A percentile compares a stretch with the other conserved stretches of the same genome.
These are phyloP conservation scores for Helminthosporium solani DNA, from an alignment of 2,329 filamentous ascomycete genomes.

Conservation along the genomic window DNA sequence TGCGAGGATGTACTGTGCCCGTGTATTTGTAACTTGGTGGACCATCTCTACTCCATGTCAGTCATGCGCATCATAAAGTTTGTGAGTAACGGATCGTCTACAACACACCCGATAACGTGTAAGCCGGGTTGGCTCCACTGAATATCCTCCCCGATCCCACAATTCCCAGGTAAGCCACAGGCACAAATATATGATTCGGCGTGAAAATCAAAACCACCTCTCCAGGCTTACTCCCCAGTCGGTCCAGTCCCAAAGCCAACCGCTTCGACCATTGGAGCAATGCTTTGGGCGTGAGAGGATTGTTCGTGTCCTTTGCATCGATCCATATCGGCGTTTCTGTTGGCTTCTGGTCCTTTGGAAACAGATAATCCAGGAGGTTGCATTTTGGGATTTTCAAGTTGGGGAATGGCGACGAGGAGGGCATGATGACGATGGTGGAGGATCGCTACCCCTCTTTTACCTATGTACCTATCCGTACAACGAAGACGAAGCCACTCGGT, in stretches of 20 bases:
- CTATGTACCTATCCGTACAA: too few species aligned
- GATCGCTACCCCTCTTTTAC: too few species aligned
- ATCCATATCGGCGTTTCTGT: slow-evolving; percentile 54
- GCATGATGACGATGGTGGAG: slow-evolving; percentile 44
- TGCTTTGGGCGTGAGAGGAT: slow-evolving; percentile 49
- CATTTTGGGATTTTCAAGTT: slow-evolving; percentile 48
- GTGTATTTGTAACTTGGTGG: slow-evolving; percentile 38
- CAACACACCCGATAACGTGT: slow-evolving; percentile 48
- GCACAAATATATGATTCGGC: slow-evolving; percentile 56
- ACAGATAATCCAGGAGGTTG: slow-evolving; percentile 43
- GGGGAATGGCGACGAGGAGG: slow-evolving; percentile 47
- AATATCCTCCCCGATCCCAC: slow-evolving; percentile 55
- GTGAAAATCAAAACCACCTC: slow-evolving; percentile 56
- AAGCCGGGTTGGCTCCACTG: slow-evolving; percentile 56
- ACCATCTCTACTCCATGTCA: slow-evolving; percentile 30
- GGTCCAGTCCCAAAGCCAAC: slow-evolving; percentile 50
- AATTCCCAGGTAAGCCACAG: slow-evolving; percentile 53
- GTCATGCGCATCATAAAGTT: not conserved
- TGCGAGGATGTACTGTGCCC: slow-evolving; percentile 33
- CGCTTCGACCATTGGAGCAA: slow-evolving; percentile 53
- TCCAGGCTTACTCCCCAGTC: slow-evolving; percentile 47
- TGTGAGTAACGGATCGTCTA: not conserved
- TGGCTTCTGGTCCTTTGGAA: slow-evolving; percentile 26
- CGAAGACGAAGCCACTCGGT: too few species aligned
- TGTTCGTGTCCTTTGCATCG: slow-evolving; percentile 47